Conservation (phyloP, 352 stramenopile genomes). For the Pythium rishiriense region DNA sequence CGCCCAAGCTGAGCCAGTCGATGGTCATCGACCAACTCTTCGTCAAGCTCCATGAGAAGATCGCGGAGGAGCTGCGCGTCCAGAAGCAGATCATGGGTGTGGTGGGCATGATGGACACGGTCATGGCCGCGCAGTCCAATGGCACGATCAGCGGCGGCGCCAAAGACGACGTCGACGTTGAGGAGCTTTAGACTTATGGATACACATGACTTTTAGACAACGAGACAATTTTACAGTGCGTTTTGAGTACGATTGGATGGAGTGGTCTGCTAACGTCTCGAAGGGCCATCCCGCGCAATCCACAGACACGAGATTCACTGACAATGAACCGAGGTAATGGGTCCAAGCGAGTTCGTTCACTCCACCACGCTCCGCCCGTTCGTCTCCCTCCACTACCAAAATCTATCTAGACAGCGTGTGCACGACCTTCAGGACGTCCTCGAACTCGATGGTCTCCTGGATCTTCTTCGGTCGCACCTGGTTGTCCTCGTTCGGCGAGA, state of each 20-base stretch:
- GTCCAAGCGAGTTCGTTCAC: not conserved
- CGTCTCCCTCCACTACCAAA: slow-evolving; percentile 20
- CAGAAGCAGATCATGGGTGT: slow-evolving; percentile 86
- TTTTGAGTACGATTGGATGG: slow-evolving; percentile 19
- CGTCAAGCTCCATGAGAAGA: slow-evolving; percentile 88
- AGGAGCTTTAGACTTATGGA: slow-evolving; percentile 25
- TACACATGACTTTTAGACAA: slow-evolving; percentile 14
- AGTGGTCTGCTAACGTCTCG: not conserved
- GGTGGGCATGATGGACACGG: slow-evolving; percentile 88
- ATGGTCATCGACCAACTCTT: slow-evolving; percentile 94
- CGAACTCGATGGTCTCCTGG: slow-evolving; percentile 85
- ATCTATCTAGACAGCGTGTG: slow-evolving; percentile 87
- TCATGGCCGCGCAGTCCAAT: slow-evolving; percentile 86
- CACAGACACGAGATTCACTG: not conserved
- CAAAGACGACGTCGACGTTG: slow-evolving; percentile 23
- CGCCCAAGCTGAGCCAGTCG: slow-evolving; percentile 88
- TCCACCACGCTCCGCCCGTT: not conserved
- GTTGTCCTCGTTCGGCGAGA: slow-evolving; percentile 80
- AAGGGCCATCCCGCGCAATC: not conserved
- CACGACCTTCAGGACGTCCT: slow-evolving; percentile 87
- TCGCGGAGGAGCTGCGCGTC: slow-evolving; percentile 82
- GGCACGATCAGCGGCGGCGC: slow-evolving; percentile 36
- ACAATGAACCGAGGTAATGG: no score
- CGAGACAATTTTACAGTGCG: slow-evolving; percentile 19
- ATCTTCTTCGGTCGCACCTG: slow-evolving; percentile 88